These are phyloP conservation scores for Nissolia schottii DNA, from an alignment of 306 rosid species.

Conservation along the genomic window DNA sequence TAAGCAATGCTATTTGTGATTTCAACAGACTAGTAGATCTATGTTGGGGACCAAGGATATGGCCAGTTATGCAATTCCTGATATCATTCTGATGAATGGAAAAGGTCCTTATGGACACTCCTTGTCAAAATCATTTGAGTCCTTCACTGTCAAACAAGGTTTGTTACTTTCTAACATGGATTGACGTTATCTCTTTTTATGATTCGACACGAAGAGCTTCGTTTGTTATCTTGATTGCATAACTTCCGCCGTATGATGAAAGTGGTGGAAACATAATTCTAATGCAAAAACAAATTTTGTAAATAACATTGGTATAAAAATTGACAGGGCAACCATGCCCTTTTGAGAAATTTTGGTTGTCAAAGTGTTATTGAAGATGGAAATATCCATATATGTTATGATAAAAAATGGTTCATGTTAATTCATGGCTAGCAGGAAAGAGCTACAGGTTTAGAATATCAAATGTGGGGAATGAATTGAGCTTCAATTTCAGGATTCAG, in stretches of 20 bases:
- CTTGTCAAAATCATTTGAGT: conserved; percentile 31
- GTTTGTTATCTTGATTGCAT: neutral
- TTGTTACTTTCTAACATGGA: neutral
- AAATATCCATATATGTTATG: neutral
- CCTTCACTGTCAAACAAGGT: conserved; percentile 56
- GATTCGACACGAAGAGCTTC: neutral
- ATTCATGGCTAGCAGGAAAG: conserved; percentile 36
- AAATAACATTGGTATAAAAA: neutral
- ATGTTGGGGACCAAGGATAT: neutral
- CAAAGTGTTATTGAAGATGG: neutral
- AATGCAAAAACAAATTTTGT: neutral
- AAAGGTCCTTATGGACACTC: conserved; percentile 38
- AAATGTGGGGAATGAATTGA: conserved; percentile 52
- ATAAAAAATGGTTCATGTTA: neutral
- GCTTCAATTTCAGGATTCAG: conserved; percentile 61
- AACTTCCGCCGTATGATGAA: neutral
- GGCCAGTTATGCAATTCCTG: conserved; percentile 22
- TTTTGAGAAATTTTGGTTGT: neutral
- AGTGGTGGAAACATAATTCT: neutral
- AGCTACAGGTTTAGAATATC: conserved; percentile 60
- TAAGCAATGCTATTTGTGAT: neutral
- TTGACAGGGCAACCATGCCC: neutral
- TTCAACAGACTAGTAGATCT: conserved; percentile 28
- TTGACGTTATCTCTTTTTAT: neutral
- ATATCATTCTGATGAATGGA: conserved; percentile 54